These are phyloP conservation scores for Aspergillus ochraceus DNA, from an alignment of 2,329 filamentous ascomycete species.

Conservation along the genomic window DNA sequence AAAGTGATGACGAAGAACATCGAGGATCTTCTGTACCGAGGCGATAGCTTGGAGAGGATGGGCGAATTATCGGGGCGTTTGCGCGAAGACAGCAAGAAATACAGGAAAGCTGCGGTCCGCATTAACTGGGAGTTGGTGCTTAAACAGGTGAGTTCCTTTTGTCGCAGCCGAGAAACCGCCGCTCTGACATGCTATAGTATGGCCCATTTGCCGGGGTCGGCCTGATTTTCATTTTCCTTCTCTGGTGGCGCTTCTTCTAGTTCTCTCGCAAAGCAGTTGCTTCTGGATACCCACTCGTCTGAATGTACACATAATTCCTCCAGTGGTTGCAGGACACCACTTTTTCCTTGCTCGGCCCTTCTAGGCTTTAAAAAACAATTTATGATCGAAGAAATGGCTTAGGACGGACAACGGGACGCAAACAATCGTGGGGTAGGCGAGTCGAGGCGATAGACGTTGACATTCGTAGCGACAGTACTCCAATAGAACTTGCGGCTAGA, in stretches of 20 bases:
- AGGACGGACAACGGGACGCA: background rate
- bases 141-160: conserved; percentile 65
- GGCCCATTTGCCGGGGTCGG: conserved; percentile 82
- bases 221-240: conserved; percentile 78
- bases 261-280: conserved; percentile 9
- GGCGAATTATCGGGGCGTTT: conserved; percentile 87
- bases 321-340: conserved; percentile 34
- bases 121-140: conserved; percentile 98
- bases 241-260: conserved; percentile 92
- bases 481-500: background rate
- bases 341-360: conserved; percentile 6
- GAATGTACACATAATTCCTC: conserved; percentile 39
- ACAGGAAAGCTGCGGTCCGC: conserved; percentile 83
- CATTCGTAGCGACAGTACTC: background rate
- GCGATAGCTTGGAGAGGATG: conserved; percentile 94
- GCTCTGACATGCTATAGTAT: conserved; percentile 57
- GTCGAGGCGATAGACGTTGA: background rate
- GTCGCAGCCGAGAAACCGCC: background rate
- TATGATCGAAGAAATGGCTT: background rate
- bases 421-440: background rate
- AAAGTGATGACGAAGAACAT: conserved; percentile 99
- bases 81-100: conserved; percentile 91
- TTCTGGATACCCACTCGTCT: conserved; percentile 26
- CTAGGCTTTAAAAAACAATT: background rate
- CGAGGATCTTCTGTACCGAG: conserved; percentile 91